phyloP scores from a whole-genome alignment of 768 basidiomycete genomes.

The Sporobolomyces pararoseus region DNA sequence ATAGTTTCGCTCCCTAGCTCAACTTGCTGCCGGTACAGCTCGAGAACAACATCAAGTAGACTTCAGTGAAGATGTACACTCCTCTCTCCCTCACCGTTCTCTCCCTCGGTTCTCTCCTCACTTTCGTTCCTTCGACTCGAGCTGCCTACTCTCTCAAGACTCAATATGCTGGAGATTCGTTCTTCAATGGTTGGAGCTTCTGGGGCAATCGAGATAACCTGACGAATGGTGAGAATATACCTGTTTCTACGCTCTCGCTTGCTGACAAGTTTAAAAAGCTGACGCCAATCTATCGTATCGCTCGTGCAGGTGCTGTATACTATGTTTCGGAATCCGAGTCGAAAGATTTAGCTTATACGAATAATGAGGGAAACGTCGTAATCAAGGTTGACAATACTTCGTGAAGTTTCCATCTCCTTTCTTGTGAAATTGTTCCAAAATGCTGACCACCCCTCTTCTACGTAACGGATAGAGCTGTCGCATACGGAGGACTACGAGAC shows the following conservation, averaged over 20 bases:
- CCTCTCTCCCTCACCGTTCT: neutral
- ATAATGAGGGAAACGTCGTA: constrained; percentile 15
- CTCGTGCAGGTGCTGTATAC: constrained; percentile 5
- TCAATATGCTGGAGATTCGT: constrained; percentile 52
- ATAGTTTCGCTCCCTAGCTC: neutral
- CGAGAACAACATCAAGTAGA: neutral
- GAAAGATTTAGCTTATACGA: constrained; percentile 6
- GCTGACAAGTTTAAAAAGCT: neutral
- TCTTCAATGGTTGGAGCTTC: constrained; percentile 29
- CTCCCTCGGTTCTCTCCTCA: neutral
- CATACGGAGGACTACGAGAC: constrained; percentile 41
- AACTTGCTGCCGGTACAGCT: neutral
- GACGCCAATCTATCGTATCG: neutral
- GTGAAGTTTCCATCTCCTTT: neutral
- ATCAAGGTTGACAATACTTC: constrained; percentile 37
- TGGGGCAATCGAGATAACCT: constrained; percentile 29
- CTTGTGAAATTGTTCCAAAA: neutral
- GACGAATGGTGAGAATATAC: constrained; percentile 31
- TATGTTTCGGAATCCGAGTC: constrained; percentile 6
- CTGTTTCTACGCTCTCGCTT: neutral
- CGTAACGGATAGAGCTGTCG: constrained; percentile 23
- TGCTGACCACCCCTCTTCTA: too few species aligned
- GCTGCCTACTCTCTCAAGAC: constrained; percentile 56
- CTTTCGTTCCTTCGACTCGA: neutral
- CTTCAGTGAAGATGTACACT: neutral